Evolutionary conservation across 2,329 filamentous ascomycete species (phyloP), one percentile per base, ranked within the genome.

Genomic region (Aspergillus hortae): DNA sequence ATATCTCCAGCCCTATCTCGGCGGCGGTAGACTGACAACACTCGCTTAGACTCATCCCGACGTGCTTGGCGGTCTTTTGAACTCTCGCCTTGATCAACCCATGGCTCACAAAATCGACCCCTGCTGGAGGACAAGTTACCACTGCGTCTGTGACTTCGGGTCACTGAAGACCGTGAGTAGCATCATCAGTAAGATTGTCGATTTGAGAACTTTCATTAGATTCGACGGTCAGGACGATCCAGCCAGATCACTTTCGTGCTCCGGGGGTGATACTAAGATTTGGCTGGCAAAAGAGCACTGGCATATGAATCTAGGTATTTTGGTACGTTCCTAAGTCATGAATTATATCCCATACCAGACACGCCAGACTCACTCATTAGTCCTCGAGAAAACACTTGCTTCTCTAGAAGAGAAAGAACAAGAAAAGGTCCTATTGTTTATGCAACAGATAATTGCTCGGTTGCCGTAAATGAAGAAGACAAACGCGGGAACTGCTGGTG

Each of bases 221-320:
- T 48, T 61, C 6, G 25, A 55, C 9, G 14, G 35, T 0, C 44
- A 54, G 19, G 44, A 44, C 7, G 62, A 63, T 80, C 70, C 50
- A 83, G 61, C 67, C 67, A 14, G 61, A 66, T 36, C 56, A 62
- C 15, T 71, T 67, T 44, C 65, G 66, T 36, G 67, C 67, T 1
- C 68, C 70, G 2, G 68, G 72, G 48, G 68, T 70, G 4, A 63
- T 71, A 12, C 57, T 73, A 10, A 62, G 61, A 11, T 63, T 54
- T 46, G 65, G 66, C 0, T 73, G 69, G 68, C 59, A 63, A 35
- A 64, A 58, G 32, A 66, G 57, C 6, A 61, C 67, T 14, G 69
- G 72, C 56, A 70, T 73, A 9, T 73, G 69, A 72, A 70, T 52
- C 49, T 72, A 19, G 69, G 67, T 30, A 57, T 65, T 7, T 55